A percentile compares a stretch with the other conserved stretches of the same genome.
phyloP scores from a whole-genome alignment of 2,329 filamentous ascomycete genomes.

The Colletotrichum sp. region DNA sequence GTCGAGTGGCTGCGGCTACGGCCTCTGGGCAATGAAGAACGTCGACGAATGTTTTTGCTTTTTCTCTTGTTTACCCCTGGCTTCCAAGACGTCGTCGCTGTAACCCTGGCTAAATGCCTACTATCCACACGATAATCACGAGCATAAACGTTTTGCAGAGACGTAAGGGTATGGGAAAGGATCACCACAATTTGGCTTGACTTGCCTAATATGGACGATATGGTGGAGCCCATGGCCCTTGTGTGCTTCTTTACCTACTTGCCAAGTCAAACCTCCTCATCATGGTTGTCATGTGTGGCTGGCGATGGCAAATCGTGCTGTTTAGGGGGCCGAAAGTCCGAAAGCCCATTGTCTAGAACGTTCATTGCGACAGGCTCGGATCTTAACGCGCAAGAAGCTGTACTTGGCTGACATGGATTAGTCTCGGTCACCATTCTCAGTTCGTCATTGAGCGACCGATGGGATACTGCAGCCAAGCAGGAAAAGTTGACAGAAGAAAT shows the following conservation, averaged over 20 bases:
- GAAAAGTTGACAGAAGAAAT: not conserved
- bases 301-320: not conserved
- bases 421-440: not conserved
- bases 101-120: not conserved
- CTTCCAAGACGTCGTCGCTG: not conserved
- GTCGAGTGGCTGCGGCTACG: not conserved
- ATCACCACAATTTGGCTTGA: not conserved
- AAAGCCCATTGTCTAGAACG: not conserved
- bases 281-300: not conserved
- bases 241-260: not conserved
- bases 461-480: constrained; percentile 1
- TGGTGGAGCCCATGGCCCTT: not conserved
- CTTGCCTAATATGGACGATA: not conserved
- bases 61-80: not conserved
- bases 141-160: not conserved
- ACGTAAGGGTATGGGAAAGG: not conserved
- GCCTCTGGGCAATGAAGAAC: not conserved
- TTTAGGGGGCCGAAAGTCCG: not conserved
- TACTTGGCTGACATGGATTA: not conserved
- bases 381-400: not conserved
- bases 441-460: not conserved
- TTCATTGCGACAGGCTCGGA: not conserved
- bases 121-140: not conserved
- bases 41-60: not conserved
- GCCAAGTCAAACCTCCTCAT: not conserved